Conservation (phyloP, 2,329 filamentous ascomycete species). For the Coniochaeta prunicola region DNA sequence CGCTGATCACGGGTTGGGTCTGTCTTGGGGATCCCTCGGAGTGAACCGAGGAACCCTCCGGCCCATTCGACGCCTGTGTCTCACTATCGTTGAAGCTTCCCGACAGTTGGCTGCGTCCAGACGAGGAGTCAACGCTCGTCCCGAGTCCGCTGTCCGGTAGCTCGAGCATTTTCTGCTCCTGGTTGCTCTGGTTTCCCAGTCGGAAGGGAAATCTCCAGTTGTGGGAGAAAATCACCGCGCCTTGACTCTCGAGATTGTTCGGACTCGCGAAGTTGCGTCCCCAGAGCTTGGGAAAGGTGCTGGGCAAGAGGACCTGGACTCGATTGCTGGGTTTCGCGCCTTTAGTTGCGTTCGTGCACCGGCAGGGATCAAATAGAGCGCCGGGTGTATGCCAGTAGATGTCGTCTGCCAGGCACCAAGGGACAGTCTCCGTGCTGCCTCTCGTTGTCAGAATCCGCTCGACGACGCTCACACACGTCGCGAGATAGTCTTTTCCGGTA, state of each 20-base stretch:
- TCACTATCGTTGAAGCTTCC: not conserved
- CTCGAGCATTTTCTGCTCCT: not conserved
- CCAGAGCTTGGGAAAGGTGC: constrained; percentile 1
- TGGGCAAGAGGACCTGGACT: constrained; percentile 4
- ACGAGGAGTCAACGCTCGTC: not conserved
- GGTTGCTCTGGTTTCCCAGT: not conserved
- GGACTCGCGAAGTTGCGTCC: constrained; percentile 1
- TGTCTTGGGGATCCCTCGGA: not conserved
- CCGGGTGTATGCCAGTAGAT: constrained; percentile 4
- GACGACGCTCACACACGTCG: not conserved
- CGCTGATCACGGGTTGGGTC: not conserved
- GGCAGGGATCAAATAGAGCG: not conserved
- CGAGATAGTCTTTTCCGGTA: constrained; percentile 2
- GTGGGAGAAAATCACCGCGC: constrained; percentile 5
- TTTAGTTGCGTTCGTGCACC: not conserved
- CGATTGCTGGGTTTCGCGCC: not conserved
- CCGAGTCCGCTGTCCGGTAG: not conserved
- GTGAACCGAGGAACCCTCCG: not conserved
- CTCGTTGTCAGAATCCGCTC: not conserved
- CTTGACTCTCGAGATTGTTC: not conserved
- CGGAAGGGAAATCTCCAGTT: constrained; percentile 1
- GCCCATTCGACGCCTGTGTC: not conserved
- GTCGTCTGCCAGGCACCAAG: constrained; percentile 3
- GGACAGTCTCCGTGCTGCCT: not conserved
- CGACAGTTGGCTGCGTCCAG: not conserved